Conservation (phyloP, 257 asterid genomes). For the Solanum infundibuliforme region DNA sequence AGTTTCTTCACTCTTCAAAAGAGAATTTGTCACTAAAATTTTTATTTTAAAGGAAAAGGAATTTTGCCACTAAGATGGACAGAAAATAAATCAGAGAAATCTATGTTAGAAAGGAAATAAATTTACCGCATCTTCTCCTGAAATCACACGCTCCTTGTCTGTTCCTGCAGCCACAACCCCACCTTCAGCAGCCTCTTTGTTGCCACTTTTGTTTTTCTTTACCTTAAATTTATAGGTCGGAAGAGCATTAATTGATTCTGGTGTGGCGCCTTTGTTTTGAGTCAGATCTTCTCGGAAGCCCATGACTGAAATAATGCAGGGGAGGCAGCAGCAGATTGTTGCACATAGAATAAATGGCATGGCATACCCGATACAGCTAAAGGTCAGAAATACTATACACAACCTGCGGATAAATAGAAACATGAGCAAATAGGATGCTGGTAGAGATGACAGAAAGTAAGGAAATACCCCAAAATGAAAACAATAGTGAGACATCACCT, state of each 20-base stretch:
- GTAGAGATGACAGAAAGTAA: background rate
- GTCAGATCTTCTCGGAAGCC: constrained; percentile 82
- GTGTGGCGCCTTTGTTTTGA: constrained; percentile 86
- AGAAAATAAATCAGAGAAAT: background rate
- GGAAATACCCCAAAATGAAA: background rate
- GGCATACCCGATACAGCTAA: constrained; percentile 93
- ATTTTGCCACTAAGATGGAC: background rate
- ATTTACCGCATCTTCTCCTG: constrained; percentile 93
- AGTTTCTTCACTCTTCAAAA: background rate
- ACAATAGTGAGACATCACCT: constrained; percentile 34
- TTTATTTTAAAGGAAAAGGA: background rate
- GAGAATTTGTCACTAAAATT: background rate
- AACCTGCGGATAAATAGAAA: constrained; percentile 39
- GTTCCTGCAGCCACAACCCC: constrained; percentile 96
- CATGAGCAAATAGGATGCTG: background rate
- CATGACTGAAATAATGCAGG: constrained; percentile 80
- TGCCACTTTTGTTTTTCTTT: constrained; percentile 44
- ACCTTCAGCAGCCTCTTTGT: constrained; percentile 45
- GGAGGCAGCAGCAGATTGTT: constrained; percentile 95
- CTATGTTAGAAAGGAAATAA: background rate
- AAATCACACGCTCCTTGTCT: constrained; percentile 75
- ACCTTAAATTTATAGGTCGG: constrained; percentile 75
- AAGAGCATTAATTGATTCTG: constrained; percentile 80
- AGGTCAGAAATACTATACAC: constrained; percentile 81
- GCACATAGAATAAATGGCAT: constrained; percentile 95